A percentile compares a stretch with the other conserved stretches of the same genome.
These are phyloP conservation scores for Gelatoporia subvermispora DNA, from an alignment of 768 basidiomycete species.

Conservation along the genomic window DNA sequence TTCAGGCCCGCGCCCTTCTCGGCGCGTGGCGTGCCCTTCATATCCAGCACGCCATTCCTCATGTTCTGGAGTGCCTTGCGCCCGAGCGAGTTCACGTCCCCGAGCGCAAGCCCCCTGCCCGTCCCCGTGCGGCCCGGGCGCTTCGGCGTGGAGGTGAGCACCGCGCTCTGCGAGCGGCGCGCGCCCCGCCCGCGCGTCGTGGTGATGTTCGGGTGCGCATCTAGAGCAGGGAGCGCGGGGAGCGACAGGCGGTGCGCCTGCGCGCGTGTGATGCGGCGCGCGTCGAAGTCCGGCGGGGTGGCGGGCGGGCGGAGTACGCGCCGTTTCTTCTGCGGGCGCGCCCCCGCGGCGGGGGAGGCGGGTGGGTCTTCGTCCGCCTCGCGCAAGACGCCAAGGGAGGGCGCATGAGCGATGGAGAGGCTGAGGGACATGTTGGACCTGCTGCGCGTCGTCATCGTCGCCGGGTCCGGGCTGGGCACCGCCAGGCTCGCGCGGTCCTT, in stretches of 20 bases:
- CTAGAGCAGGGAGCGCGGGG: constrained; percentile 6
- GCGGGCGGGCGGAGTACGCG: constrained; percentile 9
- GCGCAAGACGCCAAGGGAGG: constrained; percentile 13
- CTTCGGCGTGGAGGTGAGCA: constrained; percentile 22
- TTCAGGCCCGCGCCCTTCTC: not conserved
- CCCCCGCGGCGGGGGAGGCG: no score
- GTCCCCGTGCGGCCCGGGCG: constrained; percentile 2
- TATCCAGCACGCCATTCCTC: not conserved
- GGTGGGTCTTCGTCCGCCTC: constrained; percentile 14
- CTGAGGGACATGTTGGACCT: constrained; percentile 5
- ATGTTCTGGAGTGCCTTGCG: constrained; percentile 4
- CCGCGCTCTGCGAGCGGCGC: constrained; percentile 7
- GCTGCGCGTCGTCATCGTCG: not conserved
- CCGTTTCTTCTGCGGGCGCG: constrained; percentile 17
- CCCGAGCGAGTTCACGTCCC: constrained; percentile 6
- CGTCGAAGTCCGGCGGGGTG: not conserved
- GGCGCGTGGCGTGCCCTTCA: not conserved
- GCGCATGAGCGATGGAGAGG: not conserved
- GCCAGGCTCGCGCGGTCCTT: not conserved
- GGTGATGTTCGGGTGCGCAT: constrained; percentile 14
- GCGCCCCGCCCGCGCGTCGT: constrained; percentile 14
- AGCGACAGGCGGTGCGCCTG: constrained; percentile 14
- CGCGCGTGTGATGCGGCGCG: constrained; percentile 16
- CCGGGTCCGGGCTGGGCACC: not conserved
- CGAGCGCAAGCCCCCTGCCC: not conserved